Percentiles rank a stretch among this genome's conserved stretches.
phyloP scores from a whole-genome alignment of 2,329 filamentous ascomycete species.

The Pseudofabraea citricarpa region DNA sequence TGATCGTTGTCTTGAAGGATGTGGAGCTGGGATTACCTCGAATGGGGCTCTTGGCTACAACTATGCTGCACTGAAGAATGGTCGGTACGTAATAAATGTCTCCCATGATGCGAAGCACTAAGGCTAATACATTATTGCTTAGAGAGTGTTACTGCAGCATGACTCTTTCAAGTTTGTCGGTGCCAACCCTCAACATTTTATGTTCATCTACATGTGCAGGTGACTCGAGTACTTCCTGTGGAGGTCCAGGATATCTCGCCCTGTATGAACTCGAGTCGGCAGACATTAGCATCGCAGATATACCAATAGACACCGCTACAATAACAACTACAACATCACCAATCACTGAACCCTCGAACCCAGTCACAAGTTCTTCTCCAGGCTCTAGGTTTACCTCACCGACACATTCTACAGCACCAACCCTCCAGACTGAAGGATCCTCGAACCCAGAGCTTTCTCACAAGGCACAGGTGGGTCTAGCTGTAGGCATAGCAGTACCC shows the following conservation, averaged over 20 bases:
- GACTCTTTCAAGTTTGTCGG: slow-evolving; percentile 9
- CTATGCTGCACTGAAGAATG: slow-evolving; percentile 13
- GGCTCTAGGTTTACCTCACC: too few species aligned
- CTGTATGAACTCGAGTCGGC: slow-evolving; percentile 6
- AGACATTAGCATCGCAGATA: neutral
- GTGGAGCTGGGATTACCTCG: slow-evolving; percentile 2
- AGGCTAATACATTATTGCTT: neutral
- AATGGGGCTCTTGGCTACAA: slow-evolving; percentile 6
- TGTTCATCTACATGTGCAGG: slow-evolving; percentile 10
- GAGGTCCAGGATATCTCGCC: slow-evolving; percentile 6
- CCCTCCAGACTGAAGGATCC: neutral
- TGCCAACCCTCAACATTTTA: neutral
- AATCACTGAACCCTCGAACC: neutral
- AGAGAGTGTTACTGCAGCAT: slow-evolving; percentile 14
- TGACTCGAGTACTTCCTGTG: slow-evolving; percentile 4
- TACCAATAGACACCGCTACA: neutral
- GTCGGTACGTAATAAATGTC: slow-evolving; percentile 4
- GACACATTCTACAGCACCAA: neutral
- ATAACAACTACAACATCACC: neutral
- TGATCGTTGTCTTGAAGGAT: slow-evolving; percentile 12
- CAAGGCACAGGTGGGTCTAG: neutral
- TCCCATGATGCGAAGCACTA: neutral
- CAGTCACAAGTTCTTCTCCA: neutral
- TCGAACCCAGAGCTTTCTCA: neutral
- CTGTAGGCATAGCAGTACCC: neutral